A percentile compares a stretch with the other conserved stretches of the same genome.
Conservation (phyloP, 148 eudicot species). For the Camellia japonica region DNA sequence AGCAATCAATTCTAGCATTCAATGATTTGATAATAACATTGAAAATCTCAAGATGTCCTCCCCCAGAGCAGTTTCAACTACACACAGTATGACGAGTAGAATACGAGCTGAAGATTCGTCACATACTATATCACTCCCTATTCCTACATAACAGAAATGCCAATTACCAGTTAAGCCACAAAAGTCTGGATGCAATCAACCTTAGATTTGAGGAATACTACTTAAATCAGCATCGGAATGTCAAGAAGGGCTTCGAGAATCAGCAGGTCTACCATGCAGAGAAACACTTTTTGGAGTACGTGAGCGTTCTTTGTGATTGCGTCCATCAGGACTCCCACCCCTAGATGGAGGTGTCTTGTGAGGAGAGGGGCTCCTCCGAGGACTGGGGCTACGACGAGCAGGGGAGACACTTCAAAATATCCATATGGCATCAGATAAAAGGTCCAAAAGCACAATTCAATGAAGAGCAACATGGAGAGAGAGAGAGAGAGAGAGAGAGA, state of each 20-base stretch:
- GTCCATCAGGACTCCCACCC: constrained; percentile 54
- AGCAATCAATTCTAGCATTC: constrained; percentile 21
- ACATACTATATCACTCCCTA: constrained; percentile 12
- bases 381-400: constrained; percentile 54
- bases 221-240: constrained; percentile 85
- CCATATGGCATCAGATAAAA: constrained; percentile 8
- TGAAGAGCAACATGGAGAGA: neutral
- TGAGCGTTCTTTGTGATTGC: constrained; percentile 42
- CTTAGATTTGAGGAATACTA: neutral
- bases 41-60: constrained; percentile 13
- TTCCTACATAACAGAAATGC: constrained; percentile 35
- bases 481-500: too few species aligned
- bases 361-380: constrained; percentile 71
- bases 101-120: constrained; percentile 12
- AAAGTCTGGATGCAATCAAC: neutral
- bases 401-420: constrained; percentile 61
- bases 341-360: constrained; percentile 45
- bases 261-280: constrained; percentile 48
- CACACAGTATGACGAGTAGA: constrained; percentile 1
- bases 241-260: constrained; percentile 79
- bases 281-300: constrained; percentile 57
- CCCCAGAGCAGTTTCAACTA: constrained; percentile 3
- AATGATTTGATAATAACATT: constrained; percentile 13
- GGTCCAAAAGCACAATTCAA: neutral
- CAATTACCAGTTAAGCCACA: neutral